Conservation (phyloP, 1,139 yeast species). For the Suhomyces bokatorum region DNA sequence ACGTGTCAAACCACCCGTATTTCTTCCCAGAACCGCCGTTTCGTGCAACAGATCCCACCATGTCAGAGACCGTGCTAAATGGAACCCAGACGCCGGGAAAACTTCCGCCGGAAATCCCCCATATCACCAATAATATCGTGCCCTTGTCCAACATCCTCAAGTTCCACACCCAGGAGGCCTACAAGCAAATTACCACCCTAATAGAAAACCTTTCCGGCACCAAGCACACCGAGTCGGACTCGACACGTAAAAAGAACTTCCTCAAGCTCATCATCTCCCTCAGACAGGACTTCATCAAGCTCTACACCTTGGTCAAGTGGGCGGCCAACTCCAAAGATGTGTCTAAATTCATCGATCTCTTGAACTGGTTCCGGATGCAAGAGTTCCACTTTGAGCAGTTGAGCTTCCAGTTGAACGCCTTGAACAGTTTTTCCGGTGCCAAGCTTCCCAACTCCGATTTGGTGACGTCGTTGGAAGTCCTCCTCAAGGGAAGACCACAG, state of each 20-base stretch:
- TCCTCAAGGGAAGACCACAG: slow-evolving; percentile 75
- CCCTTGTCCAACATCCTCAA: slow-evolving; percentile 61
- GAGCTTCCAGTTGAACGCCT: slow-evolving; percentile 50
- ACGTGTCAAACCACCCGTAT: not conserved
- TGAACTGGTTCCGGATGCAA: slow-evolving; percentile 78
- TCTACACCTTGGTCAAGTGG: slow-evolving; percentile 89
- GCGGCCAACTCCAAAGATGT: slow-evolving; percentile 70
- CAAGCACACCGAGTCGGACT: slow-evolving; percentile 49
- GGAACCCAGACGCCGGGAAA: slow-evolving; percentile 1
- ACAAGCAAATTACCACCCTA: slow-evolving; percentile 60
- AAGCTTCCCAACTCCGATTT: slow-evolving; percentile 88
- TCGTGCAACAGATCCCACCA: not conserved
- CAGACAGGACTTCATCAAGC: slow-evolving; percentile 78
- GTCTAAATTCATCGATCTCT: slow-evolving; percentile 73
- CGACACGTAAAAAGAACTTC: slow-evolving; percentile 63
- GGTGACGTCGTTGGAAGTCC: slow-evolving; percentile 81
- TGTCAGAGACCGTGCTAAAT: slow-evolving; percentile 1
- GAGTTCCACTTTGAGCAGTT: slow-evolving; percentile 71
- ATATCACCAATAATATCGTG: slow-evolving; percentile 68
- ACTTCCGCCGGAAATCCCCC: slow-evolving; percentile 52
- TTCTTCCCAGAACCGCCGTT: not conserved
- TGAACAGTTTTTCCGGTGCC: slow-evolving; percentile 75
- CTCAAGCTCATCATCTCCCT: slow-evolving; percentile 66
- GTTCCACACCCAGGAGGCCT: slow-evolving; percentile 63
- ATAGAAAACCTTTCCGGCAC: slow-evolving; percentile 54